A percentile compares a stretch with the other conserved stretches of the same genome.
Evolutionary conservation across 768 basidiomycete genomes (phyloP).

Genomic region (Leccinum variicolor): DNA sequence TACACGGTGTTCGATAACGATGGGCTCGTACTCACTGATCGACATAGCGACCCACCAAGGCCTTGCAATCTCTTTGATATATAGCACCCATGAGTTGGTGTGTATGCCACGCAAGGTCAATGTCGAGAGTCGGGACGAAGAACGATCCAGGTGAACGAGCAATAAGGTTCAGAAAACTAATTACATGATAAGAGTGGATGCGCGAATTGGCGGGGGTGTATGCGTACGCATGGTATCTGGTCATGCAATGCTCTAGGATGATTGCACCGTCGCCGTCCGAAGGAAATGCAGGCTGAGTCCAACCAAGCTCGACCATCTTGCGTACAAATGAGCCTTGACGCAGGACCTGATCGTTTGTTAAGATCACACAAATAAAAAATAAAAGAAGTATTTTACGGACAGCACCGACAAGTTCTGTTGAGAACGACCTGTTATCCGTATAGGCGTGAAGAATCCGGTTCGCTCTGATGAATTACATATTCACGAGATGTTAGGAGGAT

Average conservation of each 20-base stretch:
- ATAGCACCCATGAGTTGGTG: conserved; percentile 50
- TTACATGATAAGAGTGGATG: not conserved
- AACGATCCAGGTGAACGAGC: conserved; percentile 40
- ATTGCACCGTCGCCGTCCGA: conserved; percentile 34
- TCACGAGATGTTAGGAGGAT: not conserved
- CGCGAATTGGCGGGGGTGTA: not conserved
- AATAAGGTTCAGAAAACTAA: conserved; percentile 50
- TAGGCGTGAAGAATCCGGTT: conserved; percentile 46
- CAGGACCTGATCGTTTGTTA: conserved; percentile 36
- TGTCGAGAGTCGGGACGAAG: conserved; percentile 61
- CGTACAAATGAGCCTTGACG: conserved; percentile 53
- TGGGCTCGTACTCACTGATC: conserved; percentile 43
- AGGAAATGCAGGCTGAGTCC: conserved; percentile 46
- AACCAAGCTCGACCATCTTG: conserved; percentile 52
- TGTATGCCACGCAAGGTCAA: conserved; percentile 72
- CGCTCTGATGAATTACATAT: conserved; percentile 19
- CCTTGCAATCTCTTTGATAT: conserved; percentile 43
- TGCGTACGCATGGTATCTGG: conserved; percentile 55
- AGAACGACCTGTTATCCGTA: conserved; percentile 46
- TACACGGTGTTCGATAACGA: no score
- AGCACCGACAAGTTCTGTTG: conserved; percentile 53
- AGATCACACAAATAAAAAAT: not conserved
- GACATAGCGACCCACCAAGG: conserved; percentile 42
- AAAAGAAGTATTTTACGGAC: conserved; percentile 27
- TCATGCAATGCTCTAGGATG: conserved; percentile 45